These are phyloP conservation scores for Carnegiea gigantea DNA, from an alignment of 179 eudicot species.

Conservation along the genomic window DNA sequence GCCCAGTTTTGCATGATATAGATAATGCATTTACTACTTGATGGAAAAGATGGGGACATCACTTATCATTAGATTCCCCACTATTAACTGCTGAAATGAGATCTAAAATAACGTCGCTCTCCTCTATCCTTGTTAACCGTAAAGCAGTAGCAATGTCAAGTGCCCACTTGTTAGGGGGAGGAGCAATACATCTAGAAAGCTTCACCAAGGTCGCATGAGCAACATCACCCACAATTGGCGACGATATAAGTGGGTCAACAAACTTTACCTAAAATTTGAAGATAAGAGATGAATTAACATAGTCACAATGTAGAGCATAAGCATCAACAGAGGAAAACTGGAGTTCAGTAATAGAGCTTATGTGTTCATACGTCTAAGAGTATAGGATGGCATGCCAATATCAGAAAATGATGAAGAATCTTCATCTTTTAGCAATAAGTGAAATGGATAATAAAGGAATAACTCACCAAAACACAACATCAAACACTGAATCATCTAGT, in stretches of 20 bases:
- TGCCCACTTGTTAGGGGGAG: constrained; percentile 91
- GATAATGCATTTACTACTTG: constrained; percentile 65
- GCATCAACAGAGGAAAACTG: neutral
- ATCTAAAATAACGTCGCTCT: constrained; percentile 51
- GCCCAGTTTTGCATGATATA: constrained; percentile 78
- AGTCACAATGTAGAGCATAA: constrained; percentile 2
- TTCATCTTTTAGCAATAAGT: neutral
- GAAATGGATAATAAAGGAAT: neutral
- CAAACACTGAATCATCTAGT: neutral
- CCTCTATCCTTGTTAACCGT: constrained; percentile 60
- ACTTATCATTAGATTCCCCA: constrained; percentile 42
- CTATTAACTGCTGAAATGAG: constrained; percentile 49
- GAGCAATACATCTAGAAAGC: constrained; percentile 78
- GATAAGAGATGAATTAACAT: neutral
- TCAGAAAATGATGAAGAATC: neutral
- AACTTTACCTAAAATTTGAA: constrained; percentile 64
- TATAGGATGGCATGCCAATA: neutral
- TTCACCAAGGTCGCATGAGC: constrained; percentile 88
- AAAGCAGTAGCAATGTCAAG: constrained; percentile 92
- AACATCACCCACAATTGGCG: constrained; percentile 73
- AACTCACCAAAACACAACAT: neutral
- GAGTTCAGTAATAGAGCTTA: neutral
- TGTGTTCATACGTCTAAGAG: neutral
- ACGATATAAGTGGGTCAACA: constrained; percentile 71
- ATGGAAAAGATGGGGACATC: constrained; percentile 63